Evolutionary conservation across 1,139 yeast species (phyloP).

Genomic region (Zhuliangozyma blackwelliae): DNA sequence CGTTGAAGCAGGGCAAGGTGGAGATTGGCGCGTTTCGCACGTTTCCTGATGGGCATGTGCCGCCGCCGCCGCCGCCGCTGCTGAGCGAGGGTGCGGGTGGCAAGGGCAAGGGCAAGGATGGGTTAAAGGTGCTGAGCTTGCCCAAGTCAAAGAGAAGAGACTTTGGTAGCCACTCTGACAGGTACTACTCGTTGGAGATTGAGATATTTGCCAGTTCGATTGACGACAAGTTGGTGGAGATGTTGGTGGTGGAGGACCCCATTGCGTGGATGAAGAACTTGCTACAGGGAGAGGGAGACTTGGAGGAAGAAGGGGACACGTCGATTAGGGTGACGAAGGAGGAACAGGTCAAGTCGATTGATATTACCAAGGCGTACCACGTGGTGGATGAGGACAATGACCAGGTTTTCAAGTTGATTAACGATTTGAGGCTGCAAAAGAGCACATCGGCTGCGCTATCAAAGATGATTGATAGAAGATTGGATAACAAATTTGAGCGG

Average conservation of each 20-base stretch:
- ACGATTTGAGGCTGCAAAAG: slow-evolving; percentile 2
- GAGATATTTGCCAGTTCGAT: slow-evolving; percentile 54
- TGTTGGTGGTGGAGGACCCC: slow-evolving; percentile 33
- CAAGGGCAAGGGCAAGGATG: not conserved
- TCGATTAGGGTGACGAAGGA: not conserved
- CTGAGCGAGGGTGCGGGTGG: not conserved
- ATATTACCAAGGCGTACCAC: slow-evolving; percentile 9
- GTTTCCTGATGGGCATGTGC: slow-evolving; percentile 43
- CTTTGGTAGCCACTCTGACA: slow-evolving; percentile 66
- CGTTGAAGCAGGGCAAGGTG: slow-evolving; percentile 59
- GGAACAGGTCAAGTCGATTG: slow-evolving; percentile 4
- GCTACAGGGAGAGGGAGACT: slow-evolving; percentile 3
- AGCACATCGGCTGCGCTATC: not conserved
- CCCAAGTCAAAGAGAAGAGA: slow-evolving; percentile 53
- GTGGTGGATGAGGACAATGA: slow-evolving; percentile 5
- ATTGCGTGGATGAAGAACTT: slow-evolving; percentile 39
- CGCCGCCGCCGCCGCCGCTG: not conserved
- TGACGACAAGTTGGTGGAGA: slow-evolving; percentile 48
- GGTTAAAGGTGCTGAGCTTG: slow-evolving; percentile 2
- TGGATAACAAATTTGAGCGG: slow-evolving; percentile 18
- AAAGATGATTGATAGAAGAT: slow-evolving; percentile 8
- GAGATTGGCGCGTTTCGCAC: slow-evolving; percentile 94
- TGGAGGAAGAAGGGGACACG: slow-evolving; percentile 1
- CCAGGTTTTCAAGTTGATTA: slow-evolving; percentile 1
- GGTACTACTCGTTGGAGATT: slow-evolving; percentile 68